phyloP scores from a whole-genome alignment of 2,329 filamentous ascomycete genomes.

The Penicillium expansum region DNA sequence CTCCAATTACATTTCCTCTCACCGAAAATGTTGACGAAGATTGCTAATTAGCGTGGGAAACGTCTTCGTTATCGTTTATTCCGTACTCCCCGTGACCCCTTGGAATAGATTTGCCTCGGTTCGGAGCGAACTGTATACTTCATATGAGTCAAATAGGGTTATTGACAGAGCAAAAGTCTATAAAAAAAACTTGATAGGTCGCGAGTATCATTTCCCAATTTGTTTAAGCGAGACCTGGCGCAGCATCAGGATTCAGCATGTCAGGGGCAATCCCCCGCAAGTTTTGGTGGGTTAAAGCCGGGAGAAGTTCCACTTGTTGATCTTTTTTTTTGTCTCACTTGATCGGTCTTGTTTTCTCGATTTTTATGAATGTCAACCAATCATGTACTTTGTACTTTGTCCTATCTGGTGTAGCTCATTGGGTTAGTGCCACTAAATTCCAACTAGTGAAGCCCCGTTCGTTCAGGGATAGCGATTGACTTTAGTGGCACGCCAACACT shows the following conservation, averaged over 20 bases:
- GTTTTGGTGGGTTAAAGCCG: not conserved
- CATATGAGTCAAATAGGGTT: slow-evolving; percentile 8
- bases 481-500: not conserved
- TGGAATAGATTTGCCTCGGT: not conserved
- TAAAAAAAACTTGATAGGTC: slow-evolving; percentile 8
- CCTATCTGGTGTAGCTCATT: not conserved
- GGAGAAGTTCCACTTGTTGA: not conserved
- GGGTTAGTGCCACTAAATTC: not conserved
- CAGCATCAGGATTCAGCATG: not conserved
- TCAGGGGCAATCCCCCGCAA: slow-evolving; percentile 17
- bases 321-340: slow-evolving; percentile 1
- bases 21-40: not conserved
- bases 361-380: not conserved
- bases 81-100: not conserved
- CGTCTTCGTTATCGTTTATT: slow-evolving; percentile 10
- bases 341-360: not conserved
- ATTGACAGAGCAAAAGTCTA: not conserved
- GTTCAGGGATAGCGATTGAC: not conserved
- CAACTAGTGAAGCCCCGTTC: not conserved
- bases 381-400: not conserved
- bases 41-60: not conserved
- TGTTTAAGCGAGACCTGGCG: slow-evolving; percentile 19
- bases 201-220: slow-evolving; percentile 19
- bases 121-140: not conserved
- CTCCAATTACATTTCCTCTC: too few species aligned